These are phyloP conservation scores for Phytomonas serpens DNA, from an alignment of 208 protist species.

Conservation along the genomic window DNA sequence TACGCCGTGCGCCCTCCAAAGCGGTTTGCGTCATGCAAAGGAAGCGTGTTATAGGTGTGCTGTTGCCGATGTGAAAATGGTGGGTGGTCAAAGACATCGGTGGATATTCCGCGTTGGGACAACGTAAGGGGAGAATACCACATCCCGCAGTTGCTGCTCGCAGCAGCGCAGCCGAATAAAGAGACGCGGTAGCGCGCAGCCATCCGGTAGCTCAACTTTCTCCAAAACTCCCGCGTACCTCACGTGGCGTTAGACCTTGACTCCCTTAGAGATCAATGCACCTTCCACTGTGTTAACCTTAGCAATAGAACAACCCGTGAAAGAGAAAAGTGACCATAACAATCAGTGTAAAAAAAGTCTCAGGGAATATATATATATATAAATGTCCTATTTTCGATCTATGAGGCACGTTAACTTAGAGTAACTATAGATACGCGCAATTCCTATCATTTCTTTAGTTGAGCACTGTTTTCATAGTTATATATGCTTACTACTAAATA, in stretches of 20 bases:
- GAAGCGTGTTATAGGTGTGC: conserved; percentile 82
- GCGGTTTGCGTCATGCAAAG: conserved; percentile 77
- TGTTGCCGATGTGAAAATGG: conserved; percentile 48
- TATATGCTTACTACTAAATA: neutral
- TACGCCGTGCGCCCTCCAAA: conserved; percentile 82
- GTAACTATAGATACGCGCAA: conserved; percentile 10
- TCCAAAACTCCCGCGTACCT: neutral
- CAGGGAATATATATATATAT: neutral
- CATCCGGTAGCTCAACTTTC: neutral
- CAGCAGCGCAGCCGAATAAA: neutral
- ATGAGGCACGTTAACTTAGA: neutral
- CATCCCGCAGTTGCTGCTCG: neutral
- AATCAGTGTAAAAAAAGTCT: neutral
- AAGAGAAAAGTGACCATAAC: neutral
- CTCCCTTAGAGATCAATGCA: neutral
- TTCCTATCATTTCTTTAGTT: conserved; percentile 8
- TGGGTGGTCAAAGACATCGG: conserved; percentile 67
- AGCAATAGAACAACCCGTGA: neutral
- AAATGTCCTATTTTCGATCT: neutral
- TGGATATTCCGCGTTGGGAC: conserved; percentile 24
- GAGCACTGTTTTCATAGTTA: neutral
- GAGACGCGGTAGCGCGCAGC: neutral
- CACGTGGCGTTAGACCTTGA: neutral
- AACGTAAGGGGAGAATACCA: neutral
- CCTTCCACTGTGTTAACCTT: neutral